Base-by-base conservation (phyloP, 345 rosid species). In the Triadica sebifera region DNA sequence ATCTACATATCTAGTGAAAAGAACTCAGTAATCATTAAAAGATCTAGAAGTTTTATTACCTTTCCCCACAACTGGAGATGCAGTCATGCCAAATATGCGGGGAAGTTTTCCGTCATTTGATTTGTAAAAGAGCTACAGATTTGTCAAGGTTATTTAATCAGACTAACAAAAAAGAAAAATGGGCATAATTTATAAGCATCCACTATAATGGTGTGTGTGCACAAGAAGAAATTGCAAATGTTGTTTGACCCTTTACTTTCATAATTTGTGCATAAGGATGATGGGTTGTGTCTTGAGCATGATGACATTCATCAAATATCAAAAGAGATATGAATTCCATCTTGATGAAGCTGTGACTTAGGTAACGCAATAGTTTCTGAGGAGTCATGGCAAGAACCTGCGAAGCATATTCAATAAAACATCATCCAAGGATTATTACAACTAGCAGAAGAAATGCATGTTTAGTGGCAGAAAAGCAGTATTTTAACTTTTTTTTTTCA, bases 381-480 rank as follows among this genome's bases (percentile, higher is more conserved):
- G 98, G 98, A 55, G 96, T 94, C 98, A 94, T 90, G 58, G 90
- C 96, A 78, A 94, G 90, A 84, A 94, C 93, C 98, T 94, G 87
- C 81, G 71, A 71, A 79, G 70, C 49, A 69, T 47, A n/a, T n/a
- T n/a, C n/a, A n/a, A n/a, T 56, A 56, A 56, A 51, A 75, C 53
- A 16, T 67, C 43, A 60, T 24, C 64, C 56, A 77, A 74, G 19
- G 72, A 79, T 67, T 73, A 79, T 57, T 24, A 49, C 49, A 60
- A 57, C 73, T 41, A 65, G 15, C 4, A 25, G 53, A 74, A 50
- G 62, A 65, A 38, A 61, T 4, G 16, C 69, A 4, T 43, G 0
- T 65, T 65, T 22, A 43, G 34, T 16, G 3, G 46, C 46, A 37
- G 4, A 38, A 19, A n/a, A 24, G 11, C 22, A 19, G 1, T 20